These are phyloP conservation scores for Aristolochia contorta DNA, from an alignment of 164 flowering plant species.

Conservation along the genomic window DNA sequence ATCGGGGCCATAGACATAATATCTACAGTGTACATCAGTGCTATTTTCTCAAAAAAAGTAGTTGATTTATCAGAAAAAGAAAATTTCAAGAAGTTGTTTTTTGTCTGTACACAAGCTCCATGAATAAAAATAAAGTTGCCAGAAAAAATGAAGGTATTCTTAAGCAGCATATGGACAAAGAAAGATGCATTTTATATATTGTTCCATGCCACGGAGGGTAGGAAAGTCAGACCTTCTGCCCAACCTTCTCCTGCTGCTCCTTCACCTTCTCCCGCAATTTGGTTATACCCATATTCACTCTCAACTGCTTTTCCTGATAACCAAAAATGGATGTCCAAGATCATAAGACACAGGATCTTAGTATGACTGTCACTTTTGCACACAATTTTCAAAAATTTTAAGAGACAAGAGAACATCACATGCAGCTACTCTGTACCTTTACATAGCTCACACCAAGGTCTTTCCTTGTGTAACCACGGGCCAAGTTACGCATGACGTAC, in stretches of 20 bases:
- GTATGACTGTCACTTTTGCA: not conserved
- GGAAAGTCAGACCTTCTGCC: conserved; percentile 14
- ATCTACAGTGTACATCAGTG: too few species aligned
- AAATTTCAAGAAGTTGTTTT: too few species aligned
- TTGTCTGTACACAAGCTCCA: too few species aligned
- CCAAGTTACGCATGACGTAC: conserved; percentile 92
- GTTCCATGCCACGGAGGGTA: too few species aligned
- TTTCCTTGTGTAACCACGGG: conserved; percentile 87
- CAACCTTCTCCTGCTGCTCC: conserved; percentile 88
- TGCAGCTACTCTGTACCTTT: conserved; percentile 39
- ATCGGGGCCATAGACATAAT: too few species aligned
- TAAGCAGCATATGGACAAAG: too few species aligned
- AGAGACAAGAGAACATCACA: not conserved
- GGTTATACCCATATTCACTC: conserved; percentile 80
- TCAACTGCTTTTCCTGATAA: conserved; percentile 75
- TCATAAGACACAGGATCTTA: not conserved
- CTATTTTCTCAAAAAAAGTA: too few species aligned
- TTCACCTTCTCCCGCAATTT: conserved; percentile 88
- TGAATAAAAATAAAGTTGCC: too few species aligned
- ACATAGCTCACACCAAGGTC: conserved; percentile 94
- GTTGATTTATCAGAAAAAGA: too few species aligned
- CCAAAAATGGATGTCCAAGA: not conserved
- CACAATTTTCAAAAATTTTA: not conserved
- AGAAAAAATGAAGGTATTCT: too few species aligned
- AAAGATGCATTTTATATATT: too few species aligned